Base-by-base conservation (phyloP, 176 grass and related monocot species). In the Musa troglodytarum region DNA sequence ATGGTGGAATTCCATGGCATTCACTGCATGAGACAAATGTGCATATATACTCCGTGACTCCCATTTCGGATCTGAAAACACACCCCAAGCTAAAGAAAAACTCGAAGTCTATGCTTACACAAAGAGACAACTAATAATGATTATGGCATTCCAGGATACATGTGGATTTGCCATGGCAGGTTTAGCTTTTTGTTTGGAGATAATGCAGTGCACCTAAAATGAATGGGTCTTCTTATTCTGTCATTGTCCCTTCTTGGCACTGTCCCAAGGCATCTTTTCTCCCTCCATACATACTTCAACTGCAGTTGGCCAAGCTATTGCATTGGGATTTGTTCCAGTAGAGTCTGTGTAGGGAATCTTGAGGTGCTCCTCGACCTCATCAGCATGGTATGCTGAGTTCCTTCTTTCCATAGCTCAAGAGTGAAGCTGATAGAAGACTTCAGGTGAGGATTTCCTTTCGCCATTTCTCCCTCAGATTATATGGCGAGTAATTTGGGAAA, bases 201-300 rank as follows among this genome's bases (percentile, higher is more conserved):
- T 69, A 7, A 19, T 70, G 43, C 25, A 51, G 68, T 51, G 11
- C 21, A 51, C 49, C 68, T 70, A 43, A 43, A 43, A 43, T 43
- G 34, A 43, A 43, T 50, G 50, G 16, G 19, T 50, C n/a, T 51
- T 70, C 24, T 71, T 79, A 21, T 58, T 65, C 26, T 68, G 19
- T 54, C 20, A 26, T 34, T 70, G 71, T 57, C 53, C 52, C 56
- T 78, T 68, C 16, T 52, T 69, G 65, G 52, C 76, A 57, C 52
- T 78, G 53, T 59, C 77, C 26, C 20, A 5, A 54, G 77, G 77
- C 77, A 78, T 78, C 77, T 78, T 53, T 69, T 20, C 16, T 53
- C 50, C 62, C 50, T 55, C 29, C 43, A 64, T 63, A 65, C 51
- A 69, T 70, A 22, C 65, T 54, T 77, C 62, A 65, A 54, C 49